Conservation (phyloP, 345 rosid species). For the Euclidium syriacum region DNA sequence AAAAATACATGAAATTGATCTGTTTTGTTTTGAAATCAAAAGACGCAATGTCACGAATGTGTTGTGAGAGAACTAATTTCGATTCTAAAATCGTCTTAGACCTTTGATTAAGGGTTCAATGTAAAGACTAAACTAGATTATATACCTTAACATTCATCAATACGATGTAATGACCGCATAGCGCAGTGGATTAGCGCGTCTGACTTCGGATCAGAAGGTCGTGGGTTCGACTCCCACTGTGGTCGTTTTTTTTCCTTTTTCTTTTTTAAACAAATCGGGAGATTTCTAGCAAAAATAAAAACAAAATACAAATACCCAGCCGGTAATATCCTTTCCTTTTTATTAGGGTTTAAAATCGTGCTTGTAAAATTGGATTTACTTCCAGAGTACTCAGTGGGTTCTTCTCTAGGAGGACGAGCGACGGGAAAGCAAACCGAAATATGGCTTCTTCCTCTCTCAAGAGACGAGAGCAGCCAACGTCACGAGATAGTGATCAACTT, state of each 20-base stretch:
- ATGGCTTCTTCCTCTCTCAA: conserved; percentile 56
- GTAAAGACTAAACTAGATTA: too few relatives aligned
- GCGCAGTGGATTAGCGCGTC: conserved; percentile 99
- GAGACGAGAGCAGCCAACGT: conserved; percentile 54
- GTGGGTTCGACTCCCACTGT: conserved; percentile 89
- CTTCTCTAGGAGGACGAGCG: neutral
- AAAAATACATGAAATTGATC: too few relatives aligned
- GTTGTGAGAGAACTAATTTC: too few relatives aligned
- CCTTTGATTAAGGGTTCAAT: too few relatives aligned
- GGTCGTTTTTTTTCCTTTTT: conserved; percentile 27
- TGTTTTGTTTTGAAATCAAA: too few relatives aligned
- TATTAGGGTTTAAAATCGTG: conserved; percentile 27
- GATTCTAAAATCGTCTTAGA: too few relatives aligned
- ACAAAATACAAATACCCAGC: too few relatives aligned
- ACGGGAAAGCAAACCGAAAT: neutral
- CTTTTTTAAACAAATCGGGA: neutral
- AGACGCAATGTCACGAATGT: too few relatives aligned
- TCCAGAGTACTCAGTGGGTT: neutral
- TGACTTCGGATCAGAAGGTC: conserved; percentile 99
- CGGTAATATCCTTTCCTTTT: neutral
- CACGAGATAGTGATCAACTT: conserved; percentile 73
- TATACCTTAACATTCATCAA: too few relatives aligned
- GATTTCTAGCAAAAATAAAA: neutral
- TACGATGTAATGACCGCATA: too few relatives aligned
- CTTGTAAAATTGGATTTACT: neutral